Evolutionary conservation across 495 filamentous ascomycete species (phyloP).

Genomic region (Penicillium dipodomyicola): DNA sequence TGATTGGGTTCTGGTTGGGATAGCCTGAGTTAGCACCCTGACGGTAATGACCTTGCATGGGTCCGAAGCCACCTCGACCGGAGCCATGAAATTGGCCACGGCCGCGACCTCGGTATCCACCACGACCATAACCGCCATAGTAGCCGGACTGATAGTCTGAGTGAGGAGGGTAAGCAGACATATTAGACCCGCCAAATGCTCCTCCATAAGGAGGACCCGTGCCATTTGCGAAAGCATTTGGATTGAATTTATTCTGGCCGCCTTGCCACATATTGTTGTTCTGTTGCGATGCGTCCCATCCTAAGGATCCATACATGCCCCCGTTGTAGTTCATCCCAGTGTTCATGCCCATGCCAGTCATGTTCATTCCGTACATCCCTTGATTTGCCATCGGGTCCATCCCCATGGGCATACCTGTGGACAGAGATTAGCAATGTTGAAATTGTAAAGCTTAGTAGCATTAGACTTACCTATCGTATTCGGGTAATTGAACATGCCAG

Average conservation of each 20-base stretch:
- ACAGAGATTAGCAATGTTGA: conserved; percentile 15
- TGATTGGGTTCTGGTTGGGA: conserved; percentile 32
- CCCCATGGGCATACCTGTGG: conserved; percentile 69
- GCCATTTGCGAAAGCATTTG: conserved; percentile 72
- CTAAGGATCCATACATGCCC: conserved; percentile 55
- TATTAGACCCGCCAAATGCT: conserved; percentile 73
- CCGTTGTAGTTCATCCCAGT: conserved; percentile 75
- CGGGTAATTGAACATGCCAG: conserved; percentile 69
- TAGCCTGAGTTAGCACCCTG: conserved; percentile 39
- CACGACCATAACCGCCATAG: conserved; percentile 53
- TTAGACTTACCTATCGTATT: conserved; percentile 71
- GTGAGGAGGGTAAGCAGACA: conserved; percentile 55
- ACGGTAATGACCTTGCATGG: conserved; percentile 35
- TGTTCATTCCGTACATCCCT: conserved; percentile 89
- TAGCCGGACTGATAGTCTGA: conserved; percentile 64
- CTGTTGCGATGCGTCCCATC: conserved; percentile 60
- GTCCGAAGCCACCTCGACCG: conserved; percentile 53
- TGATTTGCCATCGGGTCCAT: conserved; percentile 90
- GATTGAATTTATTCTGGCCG: conserved; percentile 65
- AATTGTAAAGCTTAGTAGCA: not conserved
- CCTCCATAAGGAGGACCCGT: conserved; percentile 81
- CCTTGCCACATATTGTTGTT: conserved; percentile 68
- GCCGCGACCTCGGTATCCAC: conserved; percentile 64
- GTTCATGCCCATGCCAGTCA: conserved; percentile 90
- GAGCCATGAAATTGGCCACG: conserved; percentile 55